Evolutionary conservation across 208 protist genomes (phyloP).

Genomic region (Acanthamoeba sp.): DNA sequence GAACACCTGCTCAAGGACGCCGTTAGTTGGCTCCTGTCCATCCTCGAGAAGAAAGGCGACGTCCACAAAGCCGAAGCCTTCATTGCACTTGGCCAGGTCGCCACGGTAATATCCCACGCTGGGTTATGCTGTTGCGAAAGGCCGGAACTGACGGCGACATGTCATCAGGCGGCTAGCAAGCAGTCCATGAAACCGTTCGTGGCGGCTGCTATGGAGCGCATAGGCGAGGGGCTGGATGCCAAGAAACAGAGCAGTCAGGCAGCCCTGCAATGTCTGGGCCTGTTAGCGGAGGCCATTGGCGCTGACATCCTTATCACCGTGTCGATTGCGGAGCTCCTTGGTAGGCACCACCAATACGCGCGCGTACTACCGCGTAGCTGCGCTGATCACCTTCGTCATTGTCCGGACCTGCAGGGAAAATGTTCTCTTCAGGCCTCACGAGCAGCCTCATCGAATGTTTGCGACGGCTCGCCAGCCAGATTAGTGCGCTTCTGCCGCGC

Average conservation of each 20-base stretch:
- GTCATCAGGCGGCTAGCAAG: constrained; percentile 70
- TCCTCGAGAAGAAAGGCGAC: constrained; percentile 39
- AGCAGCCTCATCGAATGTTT: constrained; percentile 77
- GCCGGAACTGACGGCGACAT: no score
- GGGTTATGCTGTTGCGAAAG: not conserved
- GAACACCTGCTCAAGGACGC: constrained; percentile 67
- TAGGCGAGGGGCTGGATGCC: constrained; percentile 74
- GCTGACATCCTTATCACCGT: constrained; percentile 62
- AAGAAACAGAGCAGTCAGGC: constrained; percentile 79
- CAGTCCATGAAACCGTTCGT: constrained; percentile 82
- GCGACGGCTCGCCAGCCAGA: constrained; percentile 73
- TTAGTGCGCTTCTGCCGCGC: constrained; percentile 82
- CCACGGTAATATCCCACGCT: constrained; percentile 35
- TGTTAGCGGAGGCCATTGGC: constrained; percentile 85
- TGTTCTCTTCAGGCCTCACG: constrained; percentile 80
- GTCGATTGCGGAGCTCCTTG: not conserved
- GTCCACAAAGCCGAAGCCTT: constrained; percentile 78
- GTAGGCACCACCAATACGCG: not conserved
- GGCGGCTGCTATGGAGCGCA: constrained; percentile 72
- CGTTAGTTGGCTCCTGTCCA: constrained; percentile 26
- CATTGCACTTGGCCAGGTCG: constrained; percentile 86
- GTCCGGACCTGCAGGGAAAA: constrained; percentile 33
- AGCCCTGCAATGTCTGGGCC: constrained; percentile 83
- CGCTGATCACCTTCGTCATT: not conserved
- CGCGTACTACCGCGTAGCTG: not conserved